Evolutionary conservation across 73 alveolate species (phyloP).

Genomic region (Uronychia binucleata): DNA sequence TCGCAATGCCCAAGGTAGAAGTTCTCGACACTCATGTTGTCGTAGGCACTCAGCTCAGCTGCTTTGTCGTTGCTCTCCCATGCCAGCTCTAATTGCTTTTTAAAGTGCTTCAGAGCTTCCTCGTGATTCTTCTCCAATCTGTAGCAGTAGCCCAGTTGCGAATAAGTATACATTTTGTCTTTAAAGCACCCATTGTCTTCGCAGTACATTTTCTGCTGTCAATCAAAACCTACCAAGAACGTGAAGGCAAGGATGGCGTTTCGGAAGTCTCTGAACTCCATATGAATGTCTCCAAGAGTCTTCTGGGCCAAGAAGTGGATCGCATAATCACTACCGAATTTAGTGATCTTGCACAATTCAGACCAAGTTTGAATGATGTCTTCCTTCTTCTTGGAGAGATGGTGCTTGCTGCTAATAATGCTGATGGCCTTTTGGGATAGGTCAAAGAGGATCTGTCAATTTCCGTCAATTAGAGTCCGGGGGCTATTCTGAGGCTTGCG

Average conservation of each 20-base stretch:
- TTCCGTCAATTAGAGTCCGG: too few species aligned
- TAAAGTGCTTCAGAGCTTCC: constrained; percentile 43
- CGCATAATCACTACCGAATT: background rate
- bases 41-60: constrained; percentile 57
- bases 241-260: constrained; percentile 24
- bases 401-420: background rate
- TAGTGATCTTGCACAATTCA: background rate
- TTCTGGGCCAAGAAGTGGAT: constrained; percentile 2
- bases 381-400: background rate
- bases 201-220: constrained; percentile 29
- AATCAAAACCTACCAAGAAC: background rate
- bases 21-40: constrained; percentile 42
- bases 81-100: constrained; percentile 45
- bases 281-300: constrained; percentile 26
- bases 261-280: constrained; percentile 32
- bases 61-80: constrained; percentile 51
- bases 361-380: background rate
- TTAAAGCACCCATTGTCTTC: constrained; percentile 27
- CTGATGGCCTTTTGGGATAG: background rate
- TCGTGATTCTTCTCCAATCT: constrained; percentile 51
- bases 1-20: constrained; percentile 53
- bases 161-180: constrained; percentile 42
- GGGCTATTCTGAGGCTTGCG: too few species aligned
- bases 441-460: too few species aligned
- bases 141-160: constrained; percentile 56